Evolutionary conservation across 2,329 filamentous ascomycete species (phyloP).

Genomic region (Hypomyces rosellus): DNA sequence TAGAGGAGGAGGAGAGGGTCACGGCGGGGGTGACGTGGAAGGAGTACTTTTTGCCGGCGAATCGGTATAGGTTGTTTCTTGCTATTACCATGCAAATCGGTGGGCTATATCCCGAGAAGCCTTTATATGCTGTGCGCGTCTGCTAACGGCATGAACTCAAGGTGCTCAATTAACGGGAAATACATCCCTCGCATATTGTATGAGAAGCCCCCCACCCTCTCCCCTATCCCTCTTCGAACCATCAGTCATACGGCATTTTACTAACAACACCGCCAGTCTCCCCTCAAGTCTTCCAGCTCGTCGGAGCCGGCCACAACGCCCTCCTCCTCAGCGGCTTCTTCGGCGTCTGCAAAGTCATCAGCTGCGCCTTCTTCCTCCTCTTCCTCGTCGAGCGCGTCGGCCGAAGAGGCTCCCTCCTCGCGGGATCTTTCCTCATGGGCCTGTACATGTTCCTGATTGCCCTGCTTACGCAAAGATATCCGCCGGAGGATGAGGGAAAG

Average conservation of each 20-base stretch:
- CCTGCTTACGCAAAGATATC: slow-evolving; percentile 39
- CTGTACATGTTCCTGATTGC: slow-evolving; percentile 47
- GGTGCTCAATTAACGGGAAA: slow-evolving; percentile 43
- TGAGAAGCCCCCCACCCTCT: slow-evolving; percentile 5
- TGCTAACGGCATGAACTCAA: slow-evolving; percentile 7
- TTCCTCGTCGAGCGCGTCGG: slow-evolving; percentile 45
- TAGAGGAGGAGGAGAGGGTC: slow-evolving; percentile 39
- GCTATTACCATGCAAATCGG: slow-evolving; percentile 44
- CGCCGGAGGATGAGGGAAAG: slow-evolving; percentile 25
- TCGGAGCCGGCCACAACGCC: slow-evolving; percentile 40
- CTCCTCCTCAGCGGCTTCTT: slow-evolving; percentile 48
- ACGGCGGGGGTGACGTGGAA: slow-evolving; percentile 41
- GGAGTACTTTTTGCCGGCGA: slow-evolving; percentile 38
- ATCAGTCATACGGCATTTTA: background rate
- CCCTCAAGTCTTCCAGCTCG: slow-evolving; percentile 44
- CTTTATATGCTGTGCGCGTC: background rate
- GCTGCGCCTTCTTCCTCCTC: slow-evolving; percentile 39
- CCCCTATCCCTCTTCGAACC: background rate
- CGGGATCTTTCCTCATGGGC: slow-evolving; percentile 43
- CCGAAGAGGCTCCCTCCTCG: slow-evolving; percentile 41
- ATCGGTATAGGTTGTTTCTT: slow-evolving; percentile 41
- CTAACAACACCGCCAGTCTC: slow-evolving; percentile 27
- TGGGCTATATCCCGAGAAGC: slow-evolving; percentile 10
- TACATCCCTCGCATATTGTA: slow-evolving; percentile 44
- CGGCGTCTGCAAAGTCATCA: slow-evolving; percentile 44